Evolutionary conservation across 352 stramenopile species (phyloP).

Genomic region (Phytophthora brassicae): DNA sequence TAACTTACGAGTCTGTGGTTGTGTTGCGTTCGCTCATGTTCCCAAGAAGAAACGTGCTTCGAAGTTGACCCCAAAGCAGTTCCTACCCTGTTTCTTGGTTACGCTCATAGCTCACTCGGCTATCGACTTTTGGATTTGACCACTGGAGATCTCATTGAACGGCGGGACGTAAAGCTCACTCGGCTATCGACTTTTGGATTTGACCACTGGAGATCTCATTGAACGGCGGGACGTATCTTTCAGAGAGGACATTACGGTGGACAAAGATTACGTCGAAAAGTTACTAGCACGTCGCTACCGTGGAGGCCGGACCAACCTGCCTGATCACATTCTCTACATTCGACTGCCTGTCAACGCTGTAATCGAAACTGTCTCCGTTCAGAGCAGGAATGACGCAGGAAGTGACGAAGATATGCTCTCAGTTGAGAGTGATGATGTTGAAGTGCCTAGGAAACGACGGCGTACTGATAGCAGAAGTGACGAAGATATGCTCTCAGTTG

Average conservation of each 20-base stretch:
- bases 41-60: not conserved
- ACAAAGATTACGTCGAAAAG: not conserved
- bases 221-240: conserved; percentile 5
- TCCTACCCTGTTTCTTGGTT: not conserved
- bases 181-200: conserved; percentile 2
- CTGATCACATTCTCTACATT: no score
- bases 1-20: conserved; percentile 6
- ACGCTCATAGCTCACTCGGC: not conserved
- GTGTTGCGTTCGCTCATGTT: conserved; percentile 4
- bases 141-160: no score
- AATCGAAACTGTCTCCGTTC: no score
- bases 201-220: not conserved
- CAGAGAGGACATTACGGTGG: conserved; percentile 5
- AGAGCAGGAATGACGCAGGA: no score
- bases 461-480: no score
- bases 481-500: no score
- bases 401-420: no score
- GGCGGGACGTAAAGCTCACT: no score
- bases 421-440: no score
- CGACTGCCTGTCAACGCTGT: no score
- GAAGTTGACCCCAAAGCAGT: conserved; percentile 4
- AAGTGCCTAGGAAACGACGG: no score
- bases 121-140: conserved; percentile 4
- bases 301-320: no score
- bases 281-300: not conserved